A percentile compares a stretch with the other conserved stretches of the same genome.
phyloP scores from a whole-genome alignment of 2,329 filamentous ascomycete species.

The Fusarium zealandicum region DNA sequence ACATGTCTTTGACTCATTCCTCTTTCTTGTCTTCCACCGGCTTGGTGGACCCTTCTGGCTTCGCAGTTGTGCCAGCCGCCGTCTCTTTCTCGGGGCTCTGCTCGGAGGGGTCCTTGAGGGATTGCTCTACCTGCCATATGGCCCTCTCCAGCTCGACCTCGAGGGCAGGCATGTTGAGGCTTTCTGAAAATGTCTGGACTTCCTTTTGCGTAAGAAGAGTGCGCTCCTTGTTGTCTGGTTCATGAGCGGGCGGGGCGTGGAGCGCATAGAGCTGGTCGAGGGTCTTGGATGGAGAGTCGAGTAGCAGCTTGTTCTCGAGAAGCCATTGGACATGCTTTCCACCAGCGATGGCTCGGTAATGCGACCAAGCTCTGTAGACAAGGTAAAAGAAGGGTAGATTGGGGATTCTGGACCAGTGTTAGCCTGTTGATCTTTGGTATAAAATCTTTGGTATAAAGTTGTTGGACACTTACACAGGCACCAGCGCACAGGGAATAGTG shows the following conservation, averaged over 20 bases:
- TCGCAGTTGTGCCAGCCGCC: conserved; percentile 21
- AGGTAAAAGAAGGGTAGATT: conserved; percentile 98
- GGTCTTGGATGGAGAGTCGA: conserved; percentile 67
- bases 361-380: conserved; percentile 87
- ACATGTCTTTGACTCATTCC: conserved; percentile 28
- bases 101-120: conserved; percentile 50
- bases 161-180: conserved; percentile 72
- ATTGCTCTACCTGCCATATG: conserved; percentile 73
- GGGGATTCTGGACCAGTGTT: conserved; percentile 67
- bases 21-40: conserved; percentile 31
- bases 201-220: conserved; percentile 59
- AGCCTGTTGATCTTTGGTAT: not conserved
- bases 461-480: conserved; percentile 77
- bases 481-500: conserved; percentile 78
- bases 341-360: conserved; percentile 85
- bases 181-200: conserved; percentile 65
- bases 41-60: conserved; percentile 19
- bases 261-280: conserved; percentile 78
- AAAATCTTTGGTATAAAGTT: not conserved
- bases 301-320: conserved; percentile 74
- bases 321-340: conserved; percentile 87
- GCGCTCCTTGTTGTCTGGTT: conserved; percentile 42
- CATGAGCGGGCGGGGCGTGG: conserved; percentile 43
- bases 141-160: conserved; percentile 77
- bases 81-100: conserved; percentile 17